Evolutionary conservation across 2,329 filamentous ascomycete genomes (phyloP).

Genomic region (Pseudogymnoascus sp.): DNA sequence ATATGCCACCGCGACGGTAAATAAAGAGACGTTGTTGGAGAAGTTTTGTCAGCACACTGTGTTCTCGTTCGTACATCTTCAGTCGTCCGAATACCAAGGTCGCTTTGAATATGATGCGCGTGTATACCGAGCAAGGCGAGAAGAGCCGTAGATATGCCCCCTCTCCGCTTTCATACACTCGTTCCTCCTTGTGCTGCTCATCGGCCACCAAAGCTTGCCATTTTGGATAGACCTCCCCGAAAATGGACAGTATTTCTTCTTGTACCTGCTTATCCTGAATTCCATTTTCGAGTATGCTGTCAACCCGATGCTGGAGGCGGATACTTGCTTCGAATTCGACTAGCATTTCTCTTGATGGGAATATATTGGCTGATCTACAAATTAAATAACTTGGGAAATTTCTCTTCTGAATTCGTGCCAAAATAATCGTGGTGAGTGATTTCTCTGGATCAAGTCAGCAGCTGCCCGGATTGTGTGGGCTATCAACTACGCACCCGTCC

Average conservation of each 20-base stretch:
- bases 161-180: slow-evolving; percentile 71
- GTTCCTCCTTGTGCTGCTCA: slow-evolving; percentile 70
- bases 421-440: slow-evolving; percentile 86
- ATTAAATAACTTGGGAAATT: slow-evolving; percentile 90
- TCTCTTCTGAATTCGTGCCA: slow-evolving; percentile 78
- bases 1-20: slow-evolving; percentile 80
- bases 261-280: slow-evolving; percentile 57
- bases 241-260: slow-evolving; percentile 60
- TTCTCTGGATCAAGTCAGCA: slow-evolving; percentile 52
- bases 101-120: slow-evolving; percentile 84
- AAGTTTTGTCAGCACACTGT: slow-evolving; percentile 65
- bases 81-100: slow-evolving; percentile 70
- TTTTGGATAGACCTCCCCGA: slow-evolving; percentile 67
- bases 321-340: slow-evolving; percentile 87
- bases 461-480: not conserved
- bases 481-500: slow-evolving; percentile 47
- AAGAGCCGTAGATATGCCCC: slow-evolving; percentile 84
- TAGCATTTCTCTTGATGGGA: slow-evolving; percentile 63
- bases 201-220: slow-evolving; percentile 68
- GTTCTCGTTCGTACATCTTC: slow-evolving; percentile 71
- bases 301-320: slow-evolving; percentile 71
- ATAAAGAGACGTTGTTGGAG: slow-evolving; percentile 79
- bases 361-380: slow-evolving; percentile 82
- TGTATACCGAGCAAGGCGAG: slow-evolving; percentile 87
- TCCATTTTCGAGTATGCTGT: slow-evolving; percentile 72